Conservation (phyloP, 805 yeast genomes). For the Cyberlindnera subsufficiens region DNA sequence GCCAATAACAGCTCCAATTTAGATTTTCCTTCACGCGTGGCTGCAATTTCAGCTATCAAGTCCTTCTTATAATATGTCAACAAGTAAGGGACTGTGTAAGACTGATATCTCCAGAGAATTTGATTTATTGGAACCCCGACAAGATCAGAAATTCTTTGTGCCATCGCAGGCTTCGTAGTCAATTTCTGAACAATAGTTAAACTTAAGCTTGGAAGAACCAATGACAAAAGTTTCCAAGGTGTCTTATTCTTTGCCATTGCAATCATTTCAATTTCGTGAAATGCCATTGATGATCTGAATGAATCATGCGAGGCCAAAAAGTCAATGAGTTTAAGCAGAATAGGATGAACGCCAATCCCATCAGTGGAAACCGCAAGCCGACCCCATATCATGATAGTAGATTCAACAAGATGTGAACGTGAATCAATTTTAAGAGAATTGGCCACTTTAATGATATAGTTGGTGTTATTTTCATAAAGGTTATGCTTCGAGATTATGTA, state of each 20-base stretch:
- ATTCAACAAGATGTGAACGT: constrained; percentile 45
- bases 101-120: constrained; percentile 63
- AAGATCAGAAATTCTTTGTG: constrained; percentile 56
- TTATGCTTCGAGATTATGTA: constrained; percentile 36
- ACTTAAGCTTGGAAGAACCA: constrained; percentile 70
- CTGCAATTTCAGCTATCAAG: constrained; percentile 56
- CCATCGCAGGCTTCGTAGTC: constrained; percentile 43
- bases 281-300: constrained; percentile 63
- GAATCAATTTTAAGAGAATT: constrained; percentile 35
- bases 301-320: constrained; percentile 59
- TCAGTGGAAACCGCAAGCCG: constrained; percentile 55
- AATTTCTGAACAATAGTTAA: constrained; percentile 53
- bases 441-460: constrained; percentile 35
- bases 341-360: constrained; percentile 64
- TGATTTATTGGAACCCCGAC: constrained; percentile 56
- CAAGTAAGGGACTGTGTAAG: constrained; percentile 71
- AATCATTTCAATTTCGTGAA: constrained; percentile 53
- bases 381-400: constrained; percentile 56
- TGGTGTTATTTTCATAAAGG: constrained; percentile 38
- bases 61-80: constrained; percentile 61
- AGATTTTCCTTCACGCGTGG: constrained; percentile 34
- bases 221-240: constrained; percentile 75
- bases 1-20: constrained; percentile 43
- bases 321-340: constrained; percentile 60
- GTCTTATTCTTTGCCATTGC: constrained; percentile 54